Conservation (phyloP, 495 filamentous ascomycete genomes). For the Massariosphaeria phaeospora region DNA sequence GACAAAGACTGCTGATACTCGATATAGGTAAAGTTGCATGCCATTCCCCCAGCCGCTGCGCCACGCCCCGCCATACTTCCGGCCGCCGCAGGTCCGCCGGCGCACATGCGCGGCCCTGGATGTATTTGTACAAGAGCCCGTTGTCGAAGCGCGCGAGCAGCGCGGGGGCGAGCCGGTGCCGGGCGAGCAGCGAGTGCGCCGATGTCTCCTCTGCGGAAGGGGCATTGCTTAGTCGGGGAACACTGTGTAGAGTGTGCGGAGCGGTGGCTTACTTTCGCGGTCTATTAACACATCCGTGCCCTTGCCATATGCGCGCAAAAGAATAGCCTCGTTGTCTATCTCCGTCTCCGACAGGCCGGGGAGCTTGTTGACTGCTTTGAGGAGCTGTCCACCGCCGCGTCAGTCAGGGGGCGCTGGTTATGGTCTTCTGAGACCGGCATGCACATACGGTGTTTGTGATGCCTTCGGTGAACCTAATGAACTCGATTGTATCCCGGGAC, state of each 20-base stretch:
- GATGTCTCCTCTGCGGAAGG: slow-evolving; percentile 59
- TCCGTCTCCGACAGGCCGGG: slow-evolving; percentile 70
- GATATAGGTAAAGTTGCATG: slow-evolving; percentile 67
- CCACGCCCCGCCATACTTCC: slow-evolving; percentile 77
- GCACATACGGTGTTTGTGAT: slow-evolving; percentile 88
- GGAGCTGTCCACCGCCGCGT: slow-evolving; percentile 48
- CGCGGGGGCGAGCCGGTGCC: slow-evolving; percentile 72
- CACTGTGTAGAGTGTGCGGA: not conserved
- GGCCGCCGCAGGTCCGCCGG: slow-evolving; percentile 66
- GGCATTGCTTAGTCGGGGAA: not conserved
- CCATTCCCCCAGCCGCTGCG: slow-evolving; percentile 81
- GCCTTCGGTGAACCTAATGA: slow-evolving; percentile 89
- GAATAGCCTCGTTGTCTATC: slow-evolving; percentile 78
- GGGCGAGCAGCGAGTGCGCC: slow-evolving; percentile 70
- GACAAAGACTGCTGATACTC: slow-evolving; percentile 35
- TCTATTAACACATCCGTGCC: slow-evolving; percentile 95
- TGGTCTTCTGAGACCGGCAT: not conserved
- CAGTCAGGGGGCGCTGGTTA: not conserved
- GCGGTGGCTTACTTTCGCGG: slow-evolving; percentile 67
- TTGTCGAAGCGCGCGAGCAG: slow-evolving; percentile 93
- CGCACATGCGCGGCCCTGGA: slow-evolving; percentile 70
- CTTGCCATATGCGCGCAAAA: slow-evolving; percentile 90
- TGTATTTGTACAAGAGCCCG: slow-evolving; percentile 89
- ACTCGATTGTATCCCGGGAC: slow-evolving; percentile 70
- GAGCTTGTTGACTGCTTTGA: slow-evolving; percentile 80